Conservation (phyloP, 768 basidiomycete species). For the Russula sp. region DNA sequence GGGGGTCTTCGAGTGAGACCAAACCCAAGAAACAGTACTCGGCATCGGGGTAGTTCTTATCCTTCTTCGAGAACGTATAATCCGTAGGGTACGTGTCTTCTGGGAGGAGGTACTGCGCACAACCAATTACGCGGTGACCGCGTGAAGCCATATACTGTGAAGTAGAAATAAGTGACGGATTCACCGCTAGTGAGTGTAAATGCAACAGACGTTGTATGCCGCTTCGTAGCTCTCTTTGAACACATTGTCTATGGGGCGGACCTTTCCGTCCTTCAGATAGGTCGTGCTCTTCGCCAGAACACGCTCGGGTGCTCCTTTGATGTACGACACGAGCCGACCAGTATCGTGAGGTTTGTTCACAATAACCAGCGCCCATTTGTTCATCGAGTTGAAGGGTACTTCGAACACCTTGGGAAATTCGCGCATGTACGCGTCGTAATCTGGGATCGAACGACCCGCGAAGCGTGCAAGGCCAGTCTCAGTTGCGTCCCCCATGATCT, state of each 20-base stretch:
- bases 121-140: conserved; percentile 69
- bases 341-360: conserved; percentile 48
- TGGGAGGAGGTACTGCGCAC: conserved; percentile 52
- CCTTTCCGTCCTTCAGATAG: conserved; percentile 46
- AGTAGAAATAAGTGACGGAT: not conserved
- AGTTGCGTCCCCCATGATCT: conserved; percentile 65
- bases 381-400: conserved; percentile 67
- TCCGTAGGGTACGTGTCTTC: conserved; percentile 39
- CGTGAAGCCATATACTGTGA: conserved; percentile 68
- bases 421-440: conserved; percentile 49
- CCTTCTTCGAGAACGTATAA: conserved; percentile 48
- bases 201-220: conserved; percentile 47
- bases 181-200: not conserved
- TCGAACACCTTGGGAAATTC: conserved; percentile 56
- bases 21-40: conserved; percentile 60
- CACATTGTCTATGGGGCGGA: conserved; percentile 45
- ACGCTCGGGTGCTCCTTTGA: conserved; percentile 67
- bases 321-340: conserved; percentile 46
- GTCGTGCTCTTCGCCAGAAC: conserved; percentile 57
- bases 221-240: conserved; percentile 48
- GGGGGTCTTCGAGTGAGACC: conserved; percentile 62
- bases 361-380: conserved; percentile 68
- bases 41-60: conserved; percentile 43
- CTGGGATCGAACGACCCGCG: conserved; percentile 46
- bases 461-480: conserved; percentile 67